Evolutionary conservation across 768 basidiomycete species (phyloP).

Genomic region (Boletus rubescentipes): DNA sequence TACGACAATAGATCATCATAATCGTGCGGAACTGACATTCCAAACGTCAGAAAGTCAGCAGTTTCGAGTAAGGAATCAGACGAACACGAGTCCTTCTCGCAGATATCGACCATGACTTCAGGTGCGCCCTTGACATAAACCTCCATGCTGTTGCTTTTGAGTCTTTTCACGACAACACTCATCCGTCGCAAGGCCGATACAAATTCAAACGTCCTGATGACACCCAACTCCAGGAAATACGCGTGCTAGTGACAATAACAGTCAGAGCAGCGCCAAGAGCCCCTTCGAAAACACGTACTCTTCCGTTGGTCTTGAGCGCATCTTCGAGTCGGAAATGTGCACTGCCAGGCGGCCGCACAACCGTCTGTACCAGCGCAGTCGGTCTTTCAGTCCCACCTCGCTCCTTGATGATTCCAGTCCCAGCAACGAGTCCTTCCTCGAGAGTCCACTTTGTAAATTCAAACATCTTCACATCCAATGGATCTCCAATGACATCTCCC

Average conservation of each 20-base stretch:
- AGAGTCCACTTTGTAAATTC: slow-evolving; percentile 94
- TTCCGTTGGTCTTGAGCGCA: slow-evolving; percentile 79
- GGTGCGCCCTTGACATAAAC: slow-evolving; percentile 99
- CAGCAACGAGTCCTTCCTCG: slow-evolving; percentile 81
- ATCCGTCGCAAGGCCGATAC: slow-evolving; percentile 90
- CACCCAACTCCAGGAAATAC: slow-evolving; percentile 95
- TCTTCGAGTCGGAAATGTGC: slow-evolving; percentile 90
- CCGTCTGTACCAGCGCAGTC: slow-evolving; percentile 90
- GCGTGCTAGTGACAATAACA: slow-evolving; percentile 61
- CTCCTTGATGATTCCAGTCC: slow-evolving; percentile 69
- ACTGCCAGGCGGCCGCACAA: slow-evolving; percentile 94
- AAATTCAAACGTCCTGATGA: slow-evolving; percentile 95
- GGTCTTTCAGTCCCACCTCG: slow-evolving; percentile 65
- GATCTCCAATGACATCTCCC: slow-evolving; percentile 89
- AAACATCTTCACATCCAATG: slow-evolving; percentile 97
- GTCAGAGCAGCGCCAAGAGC: neutral
- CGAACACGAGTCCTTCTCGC: slow-evolving; percentile 88
- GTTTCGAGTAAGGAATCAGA: slow-evolving; percentile 9
- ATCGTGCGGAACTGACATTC: slow-evolving; percentile 79
- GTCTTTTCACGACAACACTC: slow-evolving; percentile 96
- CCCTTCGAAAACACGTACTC: slow-evolving; percentile 46
- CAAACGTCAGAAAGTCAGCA: slow-evolving; percentile 13
- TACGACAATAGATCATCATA: slow-evolving; percentile 96
- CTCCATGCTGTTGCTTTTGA: slow-evolving; percentile 95
- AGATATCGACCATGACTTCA: slow-evolving; percentile 96